Base-by-base conservation (phyloP, 257 asterid genomes). In the Ilex asprella region DNA sequence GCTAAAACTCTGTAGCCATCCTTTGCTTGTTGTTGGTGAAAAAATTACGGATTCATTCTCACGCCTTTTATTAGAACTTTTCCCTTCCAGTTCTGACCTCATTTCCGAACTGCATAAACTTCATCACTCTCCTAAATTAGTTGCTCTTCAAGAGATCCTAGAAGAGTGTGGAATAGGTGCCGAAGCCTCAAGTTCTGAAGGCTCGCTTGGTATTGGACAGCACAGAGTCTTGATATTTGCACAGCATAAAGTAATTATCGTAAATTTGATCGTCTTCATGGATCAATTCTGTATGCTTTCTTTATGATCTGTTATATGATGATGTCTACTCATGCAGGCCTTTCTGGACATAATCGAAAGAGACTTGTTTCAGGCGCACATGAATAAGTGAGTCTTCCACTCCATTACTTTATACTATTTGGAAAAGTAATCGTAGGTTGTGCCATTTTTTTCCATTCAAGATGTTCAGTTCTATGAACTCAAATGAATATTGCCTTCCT, bases 121-220 rank as follows among this genome's bases (percentile, higher is more conserved):
- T 53, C 86, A 81, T 51, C 99, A 93, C 68, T 93, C 99, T 59
- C 99, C 99, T 30, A 93, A 93, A 80, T 89, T 93, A 62, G 88
- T 89, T 30, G 99, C 99, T 46, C 95, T 93, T 75, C 89, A 87
- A 79, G 97, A 93, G 91, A 93, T 93, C 65, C 88, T 93, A 79
- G 97, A 90, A 77, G 99, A 93, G 88, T 93, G 99, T 76, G 99
- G 97, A 60, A 93, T 93, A 63, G 99, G 99, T 58, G 91, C 75
- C 47, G 97, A 93, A 56, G 73, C 95, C 39, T 85, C 96, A 60
- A 78, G 79, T 69, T 79, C 94, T 73, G 99, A 89, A 63, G 94
- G 87, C 73, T 58, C 84, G 58, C 65, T 93, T 55, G 67, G 83
- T 46, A 75, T 80, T 61, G 99, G 96, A 65, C 97, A 93, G 77